Evolutionary conservation across 345 rosid species (phyloP).

Genomic region (Pugionium dolabratum): DNA sequence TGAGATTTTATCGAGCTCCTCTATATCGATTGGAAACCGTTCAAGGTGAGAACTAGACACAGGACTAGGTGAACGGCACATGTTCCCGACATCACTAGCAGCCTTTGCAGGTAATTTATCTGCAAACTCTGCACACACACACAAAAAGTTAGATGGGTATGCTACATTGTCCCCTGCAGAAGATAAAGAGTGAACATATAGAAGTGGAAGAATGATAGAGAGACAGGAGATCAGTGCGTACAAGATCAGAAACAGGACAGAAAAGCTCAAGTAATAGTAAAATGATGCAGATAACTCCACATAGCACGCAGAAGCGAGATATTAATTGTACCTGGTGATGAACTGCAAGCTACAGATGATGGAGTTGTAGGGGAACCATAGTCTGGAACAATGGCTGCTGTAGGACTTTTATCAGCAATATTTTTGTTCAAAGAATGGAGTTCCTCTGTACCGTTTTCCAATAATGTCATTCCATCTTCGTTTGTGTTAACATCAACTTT

Average conservation of each 20-base stretch:
- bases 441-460: conserved; percentile 44
- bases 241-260: neutral
- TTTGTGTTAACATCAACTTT: conserved; percentile 62
- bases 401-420: conserved; percentile 68
- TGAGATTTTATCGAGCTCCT: conserved; percentile 61
- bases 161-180: neutral
- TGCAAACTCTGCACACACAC: conserved; percentile 55
- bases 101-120: conserved; percentile 65
- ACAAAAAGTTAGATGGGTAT: neutral
- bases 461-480: conserved; percentile 46
- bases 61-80: conserved; percentile 62
- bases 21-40: conserved; percentile 59
- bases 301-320: conserved; percentile 9
- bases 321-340: conserved; percentile 67
- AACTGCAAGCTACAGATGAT: conserved; percentile 87
- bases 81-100: conserved; percentile 55
- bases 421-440: conserved; percentile 48
- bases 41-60: conserved; percentile 58
- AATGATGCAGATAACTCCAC: conserved; percentile 22
- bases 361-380: conserved; percentile 91
- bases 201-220: conserved; percentile 11
- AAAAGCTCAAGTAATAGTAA: conserved; percentile 14
- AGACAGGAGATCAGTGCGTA: conserved; percentile 9
- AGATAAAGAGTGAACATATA: neutral
- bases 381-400: conserved; percentile 50